Conservation (phyloP, 2,329 filamentous ascomycete species). For the Xylariales sp. region DNA sequence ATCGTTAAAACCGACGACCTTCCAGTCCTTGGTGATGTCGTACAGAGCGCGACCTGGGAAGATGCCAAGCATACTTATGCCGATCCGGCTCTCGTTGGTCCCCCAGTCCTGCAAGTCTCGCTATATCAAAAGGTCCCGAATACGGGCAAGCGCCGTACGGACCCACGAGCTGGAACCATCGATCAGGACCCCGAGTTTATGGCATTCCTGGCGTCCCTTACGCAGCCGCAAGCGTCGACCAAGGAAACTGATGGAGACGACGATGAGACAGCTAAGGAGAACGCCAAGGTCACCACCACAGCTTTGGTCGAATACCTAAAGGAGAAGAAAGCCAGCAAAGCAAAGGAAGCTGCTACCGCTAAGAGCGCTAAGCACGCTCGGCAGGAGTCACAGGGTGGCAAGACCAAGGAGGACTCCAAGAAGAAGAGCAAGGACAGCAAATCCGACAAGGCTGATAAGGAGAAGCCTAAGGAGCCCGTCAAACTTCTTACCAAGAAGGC, state of each 20-base stretch:
- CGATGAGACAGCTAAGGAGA: conserved; percentile 44
- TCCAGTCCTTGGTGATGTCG: conserved; percentile 60
- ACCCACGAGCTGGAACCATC: conserved; percentile 87
- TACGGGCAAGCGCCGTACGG: conserved; percentile 67
- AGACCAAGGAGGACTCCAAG: conserved; percentile 45
- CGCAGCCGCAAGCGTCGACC: conserved; percentile 53
- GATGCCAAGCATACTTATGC: conserved; percentile 75
- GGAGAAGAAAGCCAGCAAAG: conserved; percentile 72
- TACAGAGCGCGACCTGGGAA: conserved; percentile 67
- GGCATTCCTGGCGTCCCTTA: conserved; percentile 81
- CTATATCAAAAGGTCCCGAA: conserved; percentile 79
- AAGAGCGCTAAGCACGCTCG: conserved; percentile 51
- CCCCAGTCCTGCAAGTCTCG: conserved; percentile 76
- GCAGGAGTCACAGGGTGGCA: conserved; percentile 48
- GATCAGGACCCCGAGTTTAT: conserved; percentile 97
- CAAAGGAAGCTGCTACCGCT: conserved; percentile 26
- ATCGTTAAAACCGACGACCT: conserved; percentile 69
- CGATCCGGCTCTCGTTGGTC: conserved; percentile 68
- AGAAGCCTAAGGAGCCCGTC: conserved; percentile 54
- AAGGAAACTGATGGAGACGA: conserved; percentile 45
- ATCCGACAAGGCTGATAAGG: conserved; percentile 53
- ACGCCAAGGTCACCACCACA: conserved; percentile 68
- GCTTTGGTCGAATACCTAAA: conserved; percentile 85
- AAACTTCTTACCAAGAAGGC: conserved; percentile 60
- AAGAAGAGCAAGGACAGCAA: conserved; percentile 59